Conservation (phyloP, 371 early-diverging fungal genomes). For the Mucor piriformis region DNA sequence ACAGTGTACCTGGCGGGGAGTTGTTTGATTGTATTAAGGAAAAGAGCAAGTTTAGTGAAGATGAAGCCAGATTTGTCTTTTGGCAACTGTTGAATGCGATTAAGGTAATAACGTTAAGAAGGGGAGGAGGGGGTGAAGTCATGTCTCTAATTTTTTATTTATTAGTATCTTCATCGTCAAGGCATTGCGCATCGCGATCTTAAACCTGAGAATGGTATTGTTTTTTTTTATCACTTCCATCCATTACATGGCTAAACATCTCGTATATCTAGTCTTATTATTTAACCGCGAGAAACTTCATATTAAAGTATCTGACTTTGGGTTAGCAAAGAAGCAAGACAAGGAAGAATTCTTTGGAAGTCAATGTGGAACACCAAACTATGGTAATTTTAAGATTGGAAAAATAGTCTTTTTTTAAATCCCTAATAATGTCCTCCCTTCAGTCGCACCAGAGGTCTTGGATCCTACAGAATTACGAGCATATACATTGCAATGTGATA, state of each 20-base stretch:
- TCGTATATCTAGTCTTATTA: constrained; percentile 67
- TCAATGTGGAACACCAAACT: constrained; percentile 97
- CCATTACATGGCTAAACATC: too few relatives aligned
- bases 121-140: background rate
- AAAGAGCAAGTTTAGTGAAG: constrained; percentile 73
- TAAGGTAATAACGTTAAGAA: constrained; percentile 34
- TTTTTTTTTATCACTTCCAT: too few relatives aligned
- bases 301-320: constrained; percentile 94
- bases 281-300: constrained; percentile 60
- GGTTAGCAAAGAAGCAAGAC: constrained; percentile 84
- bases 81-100: constrained; percentile 77
- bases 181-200: constrained; percentile 49
- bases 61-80: constrained; percentile 80
- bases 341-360: constrained; percentile 64
- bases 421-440: too few relatives aligned
- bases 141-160: background rate
- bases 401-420: too few relatives aligned
- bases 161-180: constrained; percentile 42
- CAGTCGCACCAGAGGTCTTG: constrained; percentile 94
- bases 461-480: constrained; percentile 58
- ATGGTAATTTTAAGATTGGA: constrained; percentile 53
- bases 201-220: constrained; percentile 53
- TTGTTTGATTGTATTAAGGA: constrained; percentile 89
- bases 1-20: constrained; percentile 80
- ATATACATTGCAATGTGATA: constrained; percentile 89